Base-by-base conservation (phyloP, 1,284 basidiomycete genomes). In the Rhodotorula sp. region DNA sequence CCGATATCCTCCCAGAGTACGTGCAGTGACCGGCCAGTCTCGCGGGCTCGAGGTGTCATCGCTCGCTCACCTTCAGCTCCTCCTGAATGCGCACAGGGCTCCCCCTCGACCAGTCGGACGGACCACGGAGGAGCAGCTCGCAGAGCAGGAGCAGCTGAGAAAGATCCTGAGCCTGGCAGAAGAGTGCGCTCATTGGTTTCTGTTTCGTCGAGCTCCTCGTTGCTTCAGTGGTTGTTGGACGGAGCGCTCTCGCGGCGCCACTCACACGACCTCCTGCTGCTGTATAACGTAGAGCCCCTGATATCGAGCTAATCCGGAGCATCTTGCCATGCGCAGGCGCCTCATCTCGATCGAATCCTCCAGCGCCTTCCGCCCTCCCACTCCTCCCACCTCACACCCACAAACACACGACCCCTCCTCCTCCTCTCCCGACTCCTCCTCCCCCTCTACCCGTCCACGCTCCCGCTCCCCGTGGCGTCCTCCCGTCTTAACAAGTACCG, bases 1-100 rank as follows among this genome's bases (percentile, higher is more conserved):
- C 66, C 13, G 70, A 71, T 50, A 65, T 71, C 40, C 61, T 71
- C 37, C 70, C 70, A 8, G 26, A 58, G 69, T 70, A 18, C 40
- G 64, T 46, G n/a, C 11, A 2, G 16, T 3, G 5, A 1, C 30
- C 8, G 20, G 3, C 46, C 16, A 15, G 2, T 48, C 47, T 9
- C 4, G 2, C 26, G 2, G 9, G 13, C 10, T 16, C 10, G 3
- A 4, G 7, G 2, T 34, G 31, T 13, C 24, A 18, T 46, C 40
- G 15, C 44, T 18, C 40, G 30, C 24, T 10, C 15, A 6, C 13
- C 40, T 22, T 18, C 22, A n/a, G 26, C 4, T 34, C 34, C 2
- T 7, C 28, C 3, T 44, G 40, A 44, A 44, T 44, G 40, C 47
- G 31, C 51, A 28, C 66, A 68, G 66, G 50, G 67, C 67, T 13